Evolutionary conservation across 495 filamentous ascomycete species (phyloP).

Genomic region (Penicillium cataractarum): DNA sequence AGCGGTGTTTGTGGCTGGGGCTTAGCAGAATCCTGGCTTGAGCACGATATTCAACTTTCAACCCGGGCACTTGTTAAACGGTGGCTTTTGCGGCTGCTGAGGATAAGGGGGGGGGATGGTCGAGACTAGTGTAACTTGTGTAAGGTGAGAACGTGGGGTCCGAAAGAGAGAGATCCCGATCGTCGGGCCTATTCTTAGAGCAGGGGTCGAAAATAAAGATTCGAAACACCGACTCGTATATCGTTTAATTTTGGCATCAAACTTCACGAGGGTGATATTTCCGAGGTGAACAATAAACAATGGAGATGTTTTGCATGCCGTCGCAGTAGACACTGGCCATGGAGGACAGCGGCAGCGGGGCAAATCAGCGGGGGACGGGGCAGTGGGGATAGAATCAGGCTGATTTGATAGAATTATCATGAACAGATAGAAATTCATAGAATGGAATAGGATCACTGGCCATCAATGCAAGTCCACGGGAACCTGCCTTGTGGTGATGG

Average conservation of each 20-base stretch:
- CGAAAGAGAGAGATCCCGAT: conserved; percentile 14
- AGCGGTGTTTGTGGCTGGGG: conserved; percentile 27
- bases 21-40: conserved; percentile 17
- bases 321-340: conserved; percentile 26
- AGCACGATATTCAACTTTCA: background rate
- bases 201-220: background rate
- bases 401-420: too few species aligned
- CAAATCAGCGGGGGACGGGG: conserved; percentile 18
- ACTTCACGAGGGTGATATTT: background rate
- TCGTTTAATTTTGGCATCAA: conserved; percentile 19
- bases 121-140: conserved; percentile 12
- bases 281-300: background rate
- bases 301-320: conserved; percentile 13
- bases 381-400: too few species aligned
- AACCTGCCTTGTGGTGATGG: background rate
- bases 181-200: conserved; percentile 28
- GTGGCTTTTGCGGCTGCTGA: conserved; percentile 28
- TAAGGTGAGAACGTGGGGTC: conserved; percentile 20
- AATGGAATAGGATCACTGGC: conserved; percentile 6
- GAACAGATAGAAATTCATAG: too few species aligned
- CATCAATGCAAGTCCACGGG: conserved; percentile 12
- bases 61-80: background rate
- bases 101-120: background rate
- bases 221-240: conserved; percentile 18
- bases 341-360: conserved; percentile 17